Evolutionary conservation across 805 yeast genomes (phyloP), one percentile per base, ranked within the genome.

Genomic region (Maudiozyma turicensis): DNA sequence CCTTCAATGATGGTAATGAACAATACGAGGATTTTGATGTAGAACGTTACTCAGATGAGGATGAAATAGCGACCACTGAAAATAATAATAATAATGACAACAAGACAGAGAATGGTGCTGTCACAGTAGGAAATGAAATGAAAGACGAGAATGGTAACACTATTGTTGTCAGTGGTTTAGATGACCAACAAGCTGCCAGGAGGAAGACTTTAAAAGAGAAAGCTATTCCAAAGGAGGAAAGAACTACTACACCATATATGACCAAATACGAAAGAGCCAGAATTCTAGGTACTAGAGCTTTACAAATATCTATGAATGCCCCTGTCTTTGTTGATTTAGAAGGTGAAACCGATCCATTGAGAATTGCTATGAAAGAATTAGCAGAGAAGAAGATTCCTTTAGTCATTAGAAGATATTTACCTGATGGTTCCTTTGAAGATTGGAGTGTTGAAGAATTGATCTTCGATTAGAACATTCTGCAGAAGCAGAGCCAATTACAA

Each of bases 371-470:
- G 87, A 93, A 95, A 69, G 99, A 93, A 69, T 77, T 93, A 54
- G 80, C 95, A 1, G 98, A 93, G 68, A 82, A 86, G 68, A 93
- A 90, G 67, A 89, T 95, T 50, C 99, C 99, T 1, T 76, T 93
- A 60, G 95, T 95, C 43, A 86, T 93, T 45, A 81, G 99, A 77
- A 78, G 99, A 69, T 95, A 88, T 65, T 76, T 93, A 58, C 99
- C 99, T 3, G 99, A 95, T 65, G 96, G 98, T 6, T 80, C 95
- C 47, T 91, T 81, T 62, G 99, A 93, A 71, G 99, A 93, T 66
- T 93, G 99, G 99, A 95, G 96, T 47, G 93, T 96, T 62, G 98
- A 93, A 68, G 99, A 93, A 71, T 77, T 93, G 63, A 90, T 93
- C 64, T 86, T 90, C 50, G 98, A 93, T 67, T 80, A 75, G 43